Conservation (phyloP, 2,329 filamentous ascomycete genomes). For the Bipolaris bicolor region DNA sequence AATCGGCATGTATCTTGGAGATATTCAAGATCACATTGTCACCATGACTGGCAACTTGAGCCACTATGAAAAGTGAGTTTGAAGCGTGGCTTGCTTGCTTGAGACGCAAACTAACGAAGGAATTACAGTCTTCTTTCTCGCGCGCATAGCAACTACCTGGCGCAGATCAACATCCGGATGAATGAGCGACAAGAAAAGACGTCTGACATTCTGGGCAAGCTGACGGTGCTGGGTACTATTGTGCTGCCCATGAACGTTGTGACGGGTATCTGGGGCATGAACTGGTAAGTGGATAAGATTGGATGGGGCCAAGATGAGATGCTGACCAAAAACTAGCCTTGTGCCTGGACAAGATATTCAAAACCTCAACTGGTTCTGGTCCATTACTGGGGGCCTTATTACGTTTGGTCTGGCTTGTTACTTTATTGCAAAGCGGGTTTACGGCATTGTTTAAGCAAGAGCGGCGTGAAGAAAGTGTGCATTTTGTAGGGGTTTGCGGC, state of each 20-base stretch:
- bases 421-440: constrained; percentile 75
- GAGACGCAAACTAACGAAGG: constrained; percentile 18
- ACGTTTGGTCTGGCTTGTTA: constrained; percentile 82
- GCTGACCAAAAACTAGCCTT: constrained; percentile 53
- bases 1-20: constrained; percentile 95
- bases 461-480: neutral
- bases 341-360: constrained; percentile 90
- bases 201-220: constrained; percentile 89
- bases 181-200: constrained; percentile 97
- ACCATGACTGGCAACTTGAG: constrained; percentile 97
- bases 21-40: constrained; percentile 98
- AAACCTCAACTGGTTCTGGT: constrained; percentile 61
- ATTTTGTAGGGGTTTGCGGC: neutral
- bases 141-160: constrained; percentile 96
- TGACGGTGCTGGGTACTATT: constrained; percentile 95
- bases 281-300: constrained; percentile 52
- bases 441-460: constrained; percentile 40
- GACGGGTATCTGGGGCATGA: constrained; percentile 98
- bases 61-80: constrained; percentile 89
- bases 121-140: constrained; percentile 76
- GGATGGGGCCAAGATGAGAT: neutral
- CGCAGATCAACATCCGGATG: constrained; percentile 98
- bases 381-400: constrained; percentile 73
- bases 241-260: constrained; percentile 99
- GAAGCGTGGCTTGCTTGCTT: neutral